Percentiles rank a stretch among this genome's conserved stretches.
phyloP scores from a whole-genome alignment of 2,329 filamentous ascomycete species.

The Rhynchosporium graminicola region DNA sequence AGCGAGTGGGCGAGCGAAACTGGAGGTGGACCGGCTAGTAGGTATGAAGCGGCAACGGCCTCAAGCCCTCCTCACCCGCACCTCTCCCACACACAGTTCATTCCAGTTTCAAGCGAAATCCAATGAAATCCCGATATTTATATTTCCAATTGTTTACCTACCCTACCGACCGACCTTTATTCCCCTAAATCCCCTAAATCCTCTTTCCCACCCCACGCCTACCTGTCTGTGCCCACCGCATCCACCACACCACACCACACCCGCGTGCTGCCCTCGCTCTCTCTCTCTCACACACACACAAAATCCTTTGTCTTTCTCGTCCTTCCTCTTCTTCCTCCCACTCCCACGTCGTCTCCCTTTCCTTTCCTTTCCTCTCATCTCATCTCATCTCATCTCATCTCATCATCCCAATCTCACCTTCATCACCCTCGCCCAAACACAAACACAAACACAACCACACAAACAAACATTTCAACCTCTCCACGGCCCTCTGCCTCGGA shows the following conservation, averaged over 20 bases:
- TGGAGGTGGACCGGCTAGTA: too few relatives aligned
- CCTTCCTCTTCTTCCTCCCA: neutral
- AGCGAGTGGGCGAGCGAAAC: too few relatives aligned
- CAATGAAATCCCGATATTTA: too few relatives aligned
- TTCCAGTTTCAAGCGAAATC: too few relatives aligned
- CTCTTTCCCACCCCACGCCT: neutral
- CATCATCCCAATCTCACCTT: neutral
- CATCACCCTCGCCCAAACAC: conserved; percentile 12
- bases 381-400: neutral
- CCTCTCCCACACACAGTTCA: too few relatives aligned
- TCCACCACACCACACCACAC: neutral
- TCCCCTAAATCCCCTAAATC: neutral
- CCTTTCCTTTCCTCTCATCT: neutral
- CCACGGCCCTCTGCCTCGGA: neutral
- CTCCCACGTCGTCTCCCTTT: neutral
- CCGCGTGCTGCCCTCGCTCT: neutral
- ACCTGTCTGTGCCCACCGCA: neutral
- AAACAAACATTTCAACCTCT: conserved; percentile 10
- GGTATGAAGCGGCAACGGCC: too few relatives aligned
- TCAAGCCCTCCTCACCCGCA: too few relatives aligned
- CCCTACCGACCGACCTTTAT: too few relatives aligned
- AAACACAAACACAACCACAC: conserved; percentile 6
- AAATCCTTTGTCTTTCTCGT: conserved; percentile 8
- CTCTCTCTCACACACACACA: neutral
- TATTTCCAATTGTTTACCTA: too few relatives aligned